These are phyloP conservation scores for Oropetium thomaeum DNA, from an alignment of 176 grass and related monocot genomes.

Conservation along the genomic window DNA sequence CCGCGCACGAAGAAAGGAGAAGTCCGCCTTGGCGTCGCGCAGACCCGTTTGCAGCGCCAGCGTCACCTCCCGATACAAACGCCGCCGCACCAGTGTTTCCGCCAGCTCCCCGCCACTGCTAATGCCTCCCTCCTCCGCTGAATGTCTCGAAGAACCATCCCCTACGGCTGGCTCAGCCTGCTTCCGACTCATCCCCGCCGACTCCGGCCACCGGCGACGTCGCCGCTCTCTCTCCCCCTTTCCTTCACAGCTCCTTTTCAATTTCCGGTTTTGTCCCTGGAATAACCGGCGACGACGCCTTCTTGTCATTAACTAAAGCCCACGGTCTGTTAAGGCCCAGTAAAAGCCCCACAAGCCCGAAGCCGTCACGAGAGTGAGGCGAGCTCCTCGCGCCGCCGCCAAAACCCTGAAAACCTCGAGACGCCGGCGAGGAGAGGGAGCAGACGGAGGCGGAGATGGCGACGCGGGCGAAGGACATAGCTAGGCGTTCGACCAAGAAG, in stretches of 20 bases:
- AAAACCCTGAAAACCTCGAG: conserved; percentile 40
- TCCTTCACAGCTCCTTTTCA: background rate
- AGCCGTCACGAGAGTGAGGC: background rate
- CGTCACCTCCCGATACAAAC: conserved; percentile 91
- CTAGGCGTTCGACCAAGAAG: conserved; percentile 70
- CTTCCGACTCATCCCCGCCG: conserved; percentile 47
- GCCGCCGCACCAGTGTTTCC: conserved; percentile 54
- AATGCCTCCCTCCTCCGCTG: background rate
- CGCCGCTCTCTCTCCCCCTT: background rate
- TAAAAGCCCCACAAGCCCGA: conserved; percentile 14
- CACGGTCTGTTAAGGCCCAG: conserved; percentile 13
- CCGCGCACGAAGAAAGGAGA: conserved; percentile 85
- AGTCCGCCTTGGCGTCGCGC: conserved; percentile 85
- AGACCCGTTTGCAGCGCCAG: conserved; percentile 79
- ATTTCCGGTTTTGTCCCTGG: conserved; percentile 21
- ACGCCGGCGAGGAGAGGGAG: conserved; percentile 24
- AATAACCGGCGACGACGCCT: background rate
- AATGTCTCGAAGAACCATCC: conserved; percentile 27
- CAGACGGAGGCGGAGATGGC: conserved; percentile 39
- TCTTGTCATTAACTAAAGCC: background rate
- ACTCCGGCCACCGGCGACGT: conserved; percentile 39
- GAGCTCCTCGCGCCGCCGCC: conserved; percentile 28
- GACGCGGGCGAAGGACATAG: conserved; percentile 67
- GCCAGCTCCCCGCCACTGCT: conserved; percentile 53
- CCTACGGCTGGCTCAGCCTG: conserved; percentile 21